Base-by-base conservation (phyloP, 2,329 filamentous ascomycete species). In the Aotearoamyces nothofagi region DNA sequence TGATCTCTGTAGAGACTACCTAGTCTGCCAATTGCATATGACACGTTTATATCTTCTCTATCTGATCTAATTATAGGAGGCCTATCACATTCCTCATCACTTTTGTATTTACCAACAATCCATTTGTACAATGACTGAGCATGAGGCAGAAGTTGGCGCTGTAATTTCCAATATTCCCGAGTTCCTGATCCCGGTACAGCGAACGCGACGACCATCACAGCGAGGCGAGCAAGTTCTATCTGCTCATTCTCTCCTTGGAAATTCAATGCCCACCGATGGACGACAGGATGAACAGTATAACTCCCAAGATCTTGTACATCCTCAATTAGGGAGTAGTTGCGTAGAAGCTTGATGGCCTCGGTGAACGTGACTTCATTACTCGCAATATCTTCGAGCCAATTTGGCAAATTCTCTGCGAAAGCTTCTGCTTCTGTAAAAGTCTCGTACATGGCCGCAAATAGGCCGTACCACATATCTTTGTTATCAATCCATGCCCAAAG, bases 401-500 rank as follows among this genome's bases (percentile, higher is more conserved):
- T 26, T 27, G 31, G 17, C 23, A 31, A 19, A 10, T n/a, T 15
- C 12, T 24, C 12, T 12, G 33, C 22, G 26, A 25, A n/a, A 15
- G 15, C 13, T 10, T n/a, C 27, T 16, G 29, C 29, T 4, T 3
- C 9, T 2, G 22, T 20, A 19, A 22, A 34, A 29, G 38, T 36
- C n/a, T n/a, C n/a, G n/a, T n/a, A n/a, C n/a, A n/a, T n/a, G 10
- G 26, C 22, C 16, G 25, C 17, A 32, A 44, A 26, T 20, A 43
- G 26, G 12, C 28, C 38, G 24, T 39, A 26, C 34, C 37, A 42
- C 16, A 45, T 25, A 28, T 34, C 33, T 31, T 37, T 38, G 17
- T 41, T 42, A 12, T 39, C 33, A 26, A 39, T 29, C 17, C 24
- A 39, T 30, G 36, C 33, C 33, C 35, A 38, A 12, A 44, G 33